phyloP scores from a whole-genome alignment of 257 asterid genomes.

The Leonotis leonurus region DNA sequence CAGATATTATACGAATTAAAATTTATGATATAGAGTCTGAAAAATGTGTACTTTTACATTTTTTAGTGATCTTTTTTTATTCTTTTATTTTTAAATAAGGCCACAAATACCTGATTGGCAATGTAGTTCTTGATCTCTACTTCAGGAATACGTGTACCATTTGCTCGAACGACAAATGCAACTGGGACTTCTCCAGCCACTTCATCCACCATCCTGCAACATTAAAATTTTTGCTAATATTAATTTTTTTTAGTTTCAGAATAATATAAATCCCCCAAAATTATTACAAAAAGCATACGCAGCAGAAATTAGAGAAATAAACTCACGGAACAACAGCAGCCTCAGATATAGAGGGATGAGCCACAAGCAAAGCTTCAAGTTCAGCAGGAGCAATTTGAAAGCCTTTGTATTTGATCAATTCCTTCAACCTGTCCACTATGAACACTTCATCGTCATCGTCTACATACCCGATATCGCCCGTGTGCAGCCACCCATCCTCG shows the following conservation, averaged over 20 bases:
- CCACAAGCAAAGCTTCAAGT: constrained; percentile 44
- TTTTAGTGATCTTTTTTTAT: too few species aligned
- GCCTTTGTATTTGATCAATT: constrained; percentile 52
- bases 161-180: constrained; percentile 51
- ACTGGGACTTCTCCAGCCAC: constrained; percentile 69
- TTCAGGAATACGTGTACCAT: constrained; percentile 37
- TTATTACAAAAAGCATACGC: too few species aligned
- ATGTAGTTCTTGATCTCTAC: constrained; percentile 46
- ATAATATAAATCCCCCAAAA: too few species aligned
- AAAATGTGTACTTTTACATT: too few species aligned
- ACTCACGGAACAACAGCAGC: constrained; percentile 65
- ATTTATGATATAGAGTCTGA: too few species aligned
- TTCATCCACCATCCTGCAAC: constrained; percentile 52
- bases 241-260: background rate
- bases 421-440: constrained; percentile 55
- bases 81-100: background rate
- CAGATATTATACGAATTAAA: too few species aligned
- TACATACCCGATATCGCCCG: constrained; percentile 48
- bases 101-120: constrained; percentile 48
- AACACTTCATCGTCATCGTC: constrained; percentile 41
- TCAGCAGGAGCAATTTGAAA: constrained; percentile 61
- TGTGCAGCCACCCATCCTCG: constrained; percentile 45
- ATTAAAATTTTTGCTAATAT: too few species aligned
- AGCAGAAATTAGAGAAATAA: background rate
- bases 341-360: constrained; percentile 46